These are phyloP conservation scores for Magnaporthiopsis incrustans DNA, from an alignment of 2,329 filamentous ascomycete species.

Conservation along the genomic window DNA sequence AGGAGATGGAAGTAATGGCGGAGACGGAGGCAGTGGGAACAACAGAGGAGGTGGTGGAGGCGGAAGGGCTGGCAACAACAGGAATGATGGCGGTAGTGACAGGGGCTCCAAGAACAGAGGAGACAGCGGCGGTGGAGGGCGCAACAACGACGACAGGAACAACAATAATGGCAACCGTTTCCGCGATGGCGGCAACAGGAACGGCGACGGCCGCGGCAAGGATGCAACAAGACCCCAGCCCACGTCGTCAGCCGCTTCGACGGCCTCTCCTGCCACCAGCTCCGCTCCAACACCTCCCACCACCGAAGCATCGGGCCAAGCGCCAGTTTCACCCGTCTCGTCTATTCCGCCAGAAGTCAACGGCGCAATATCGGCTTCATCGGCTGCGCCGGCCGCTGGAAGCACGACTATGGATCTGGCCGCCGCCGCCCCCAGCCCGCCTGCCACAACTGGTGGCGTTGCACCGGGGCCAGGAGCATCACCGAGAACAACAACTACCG, in stretches of 20 bases:
- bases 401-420: too few relatives aligned
- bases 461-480: not conserved
- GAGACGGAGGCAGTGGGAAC: constrained; percentile 8
- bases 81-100: constrained; percentile 2
- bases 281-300: not conserved
- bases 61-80: constrained; percentile 1
- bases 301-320: not conserved
- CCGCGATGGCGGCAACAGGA: constrained; percentile 2
- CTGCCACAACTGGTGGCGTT: not conserved
- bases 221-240: not conserved
- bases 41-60: constrained; percentile 8
- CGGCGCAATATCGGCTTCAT: not conserved
- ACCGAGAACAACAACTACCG: not conserved
- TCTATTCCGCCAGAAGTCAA: not conserved
- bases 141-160: constrained; percentile 7
- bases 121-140: constrained; percentile 1
- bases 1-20: constrained; percentile 5
- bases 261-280: not conserved
- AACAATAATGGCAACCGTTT: constrained; percentile 8
- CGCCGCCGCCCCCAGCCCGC: not conserved
- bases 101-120: not conserved
- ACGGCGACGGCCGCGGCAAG: constrained; percentile 3
- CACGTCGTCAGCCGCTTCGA: not conserved
- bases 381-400: not conserved
- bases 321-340: not conserved